These are phyloP conservation scores for Fragaria nilgerrensis DNA, from an alignment of 306 rosid species.

Conservation along the genomic window DNA sequence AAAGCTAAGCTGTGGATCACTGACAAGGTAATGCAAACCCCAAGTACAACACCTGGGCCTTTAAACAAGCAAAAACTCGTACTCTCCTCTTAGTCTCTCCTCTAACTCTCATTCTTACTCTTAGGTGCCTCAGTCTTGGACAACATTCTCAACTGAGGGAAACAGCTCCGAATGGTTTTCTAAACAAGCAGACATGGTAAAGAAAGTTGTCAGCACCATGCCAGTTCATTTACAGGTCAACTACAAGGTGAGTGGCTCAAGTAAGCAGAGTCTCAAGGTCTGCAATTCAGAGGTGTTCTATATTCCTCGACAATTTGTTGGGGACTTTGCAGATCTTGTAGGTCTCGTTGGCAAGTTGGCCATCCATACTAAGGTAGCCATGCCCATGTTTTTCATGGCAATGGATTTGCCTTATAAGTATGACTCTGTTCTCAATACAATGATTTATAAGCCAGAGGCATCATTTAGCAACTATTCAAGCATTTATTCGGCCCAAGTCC, in stretches of 20 bases:
- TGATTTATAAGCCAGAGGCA: conserved; percentile 48
- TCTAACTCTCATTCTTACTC: conserved; percentile 11
- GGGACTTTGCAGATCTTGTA: conserved; percentile 69
- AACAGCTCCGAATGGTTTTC: conserved; percentile 55
- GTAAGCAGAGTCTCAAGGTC: conserved; percentile 32
- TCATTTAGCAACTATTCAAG: conserved; percentile 43
- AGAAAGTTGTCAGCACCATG: conserved; percentile 62
- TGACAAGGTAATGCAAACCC: conserved; percentile 46
- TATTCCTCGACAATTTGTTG: conserved; percentile 50
- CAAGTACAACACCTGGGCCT: not conserved
- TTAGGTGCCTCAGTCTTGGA: conserved; percentile 66
- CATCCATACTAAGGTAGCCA: conserved; percentile 64
- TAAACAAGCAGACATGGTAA: conserved; percentile 65
- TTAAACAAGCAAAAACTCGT: not conserved
- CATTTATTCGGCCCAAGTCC: conserved; percentile 59
- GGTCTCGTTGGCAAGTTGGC: conserved; percentile 51
- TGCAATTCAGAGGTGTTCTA: conserved; percentile 71
- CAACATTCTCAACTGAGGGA: conserved; percentile 36
- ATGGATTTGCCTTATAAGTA: conserved; percentile 60
- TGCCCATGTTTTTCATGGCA: conserved; percentile 71
- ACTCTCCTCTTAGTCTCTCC: not conserved
- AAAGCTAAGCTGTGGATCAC: conserved; percentile 73
- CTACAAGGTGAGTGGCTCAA: conserved; percentile 46
- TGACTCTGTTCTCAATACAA: conserved; percentile 48
- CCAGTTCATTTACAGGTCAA: conserved; percentile 73